Evolutionary conservation across 305 asterid genomes (phyloP).

Genomic region (Rubia tinctorum): DNA sequence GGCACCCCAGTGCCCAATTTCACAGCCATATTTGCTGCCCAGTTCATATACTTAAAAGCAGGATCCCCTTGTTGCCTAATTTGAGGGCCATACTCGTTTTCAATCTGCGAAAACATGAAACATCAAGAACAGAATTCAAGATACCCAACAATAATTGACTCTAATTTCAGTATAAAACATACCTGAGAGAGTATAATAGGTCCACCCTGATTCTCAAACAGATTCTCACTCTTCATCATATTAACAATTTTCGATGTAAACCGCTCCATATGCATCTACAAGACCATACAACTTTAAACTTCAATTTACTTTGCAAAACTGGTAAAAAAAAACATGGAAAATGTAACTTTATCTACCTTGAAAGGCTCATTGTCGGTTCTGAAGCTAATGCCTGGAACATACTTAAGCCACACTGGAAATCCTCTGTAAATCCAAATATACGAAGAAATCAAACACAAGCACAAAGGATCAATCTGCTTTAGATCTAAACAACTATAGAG

Average conservation of each 20-base stretch:
- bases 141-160: neutral
- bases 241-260: conserved; percentile 75
- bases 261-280: conserved; percentile 82
- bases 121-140: neutral
- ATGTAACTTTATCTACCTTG: conserved; percentile 48
- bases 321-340: neutral
- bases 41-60: conserved; percentile 57
- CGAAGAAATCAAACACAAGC: conserved; percentile 8
- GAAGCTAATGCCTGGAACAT: conserved; percentile 90
- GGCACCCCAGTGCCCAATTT: conserved; percentile 87
- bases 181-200: conserved; percentile 97
- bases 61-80: conserved; percentile 63
- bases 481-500: conserved; percentile 27
- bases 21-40: conserved; percentile 98
- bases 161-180: neutral
- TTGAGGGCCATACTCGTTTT: conserved; percentile 92
- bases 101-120: conserved; percentile 53
- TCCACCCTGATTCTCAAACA: conserved; percentile 86
- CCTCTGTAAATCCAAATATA: conserved; percentile 41
- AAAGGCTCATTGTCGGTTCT: conserved; percentile 93
- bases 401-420: conserved; percentile 96
- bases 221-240: conserved; percentile 80
- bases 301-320: neutral
- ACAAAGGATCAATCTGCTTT: neutral
- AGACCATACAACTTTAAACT: conserved; percentile 14